A percentile compares a stretch with the other conserved stretches of the same genome.
These are phyloP conservation scores for Talaromyces sp. DNA, from an alignment of 2,329 filamentous ascomycete species.

Conservation along the genomic window DNA sequence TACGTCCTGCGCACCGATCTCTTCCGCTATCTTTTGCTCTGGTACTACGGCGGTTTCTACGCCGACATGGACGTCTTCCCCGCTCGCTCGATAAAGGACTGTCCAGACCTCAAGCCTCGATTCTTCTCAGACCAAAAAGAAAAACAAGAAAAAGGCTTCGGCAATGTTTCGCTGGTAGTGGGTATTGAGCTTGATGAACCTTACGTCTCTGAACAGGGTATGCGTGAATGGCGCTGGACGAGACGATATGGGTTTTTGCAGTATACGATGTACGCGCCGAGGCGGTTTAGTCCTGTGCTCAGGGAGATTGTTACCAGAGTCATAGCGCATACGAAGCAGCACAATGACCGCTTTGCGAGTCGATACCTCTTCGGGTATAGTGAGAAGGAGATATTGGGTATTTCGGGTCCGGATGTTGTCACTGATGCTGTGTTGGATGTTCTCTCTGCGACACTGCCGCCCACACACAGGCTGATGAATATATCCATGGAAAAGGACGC, in stretches of 20 bases:
- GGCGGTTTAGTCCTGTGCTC: slow-evolving; percentile 36
- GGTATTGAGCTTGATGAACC: slow-evolving; percentile 40
- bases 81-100: slow-evolving; percentile 29
- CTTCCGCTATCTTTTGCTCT: slow-evolving; percentile 38
- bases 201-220: slow-evolving; percentile 31
- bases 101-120: slow-evolving; percentile 26
- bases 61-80: slow-evolving; percentile 37
- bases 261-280: slow-evolving; percentile 37
- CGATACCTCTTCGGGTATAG: slow-evolving; percentile 25
- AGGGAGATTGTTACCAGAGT: slow-evolving; percentile 33
- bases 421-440: slow-evolving; percentile 36
- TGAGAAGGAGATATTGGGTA: slow-evolving; percentile 31
- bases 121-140: slow-evolving; percentile 4
- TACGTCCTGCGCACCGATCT: slow-evolving; percentile 53
- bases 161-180: slow-evolving; percentile 34
- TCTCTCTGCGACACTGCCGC: slow-evolving; percentile 30
- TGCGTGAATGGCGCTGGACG: slow-evolving; percentile 37
- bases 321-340: slow-evolving; percentile 32
- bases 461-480: slow-evolving; percentile 28
- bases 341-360: slow-evolving; percentile 23
- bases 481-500: slow-evolving; percentile 28
- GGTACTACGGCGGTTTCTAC: slow-evolving; percentile 40
- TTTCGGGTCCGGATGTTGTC: slow-evolving; percentile 37
- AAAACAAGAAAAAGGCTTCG: background rate
- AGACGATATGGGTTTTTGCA: slow-evolving; percentile 37